A percentile compares a stretch with the other conserved stretches of the same genome.
phyloP scores from a whole-genome alignment of 2,329 filamentous ascomycete genomes.

The Beauveria caledonica region DNA sequence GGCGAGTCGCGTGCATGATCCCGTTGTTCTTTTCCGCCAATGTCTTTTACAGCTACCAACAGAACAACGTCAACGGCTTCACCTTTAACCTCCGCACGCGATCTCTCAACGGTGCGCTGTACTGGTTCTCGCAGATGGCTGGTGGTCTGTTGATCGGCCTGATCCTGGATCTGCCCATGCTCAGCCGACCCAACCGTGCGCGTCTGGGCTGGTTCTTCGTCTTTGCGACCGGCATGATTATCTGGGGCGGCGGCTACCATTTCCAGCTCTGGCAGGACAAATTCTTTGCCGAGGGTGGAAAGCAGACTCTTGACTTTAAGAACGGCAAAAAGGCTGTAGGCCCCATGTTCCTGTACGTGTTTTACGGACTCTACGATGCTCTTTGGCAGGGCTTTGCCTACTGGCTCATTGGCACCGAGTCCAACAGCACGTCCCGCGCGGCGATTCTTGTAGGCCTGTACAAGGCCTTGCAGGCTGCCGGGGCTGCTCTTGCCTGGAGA shows the following conservation, averaged over 20 bases:
- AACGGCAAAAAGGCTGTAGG: conserved; percentile 43
- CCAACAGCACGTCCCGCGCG: conserved; percentile 31
- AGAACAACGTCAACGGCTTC: conserved; percentile 45
- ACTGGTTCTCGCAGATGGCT: conserved; percentile 51
- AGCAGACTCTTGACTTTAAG: conserved; percentile 40
- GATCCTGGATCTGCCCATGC: conserved; percentile 33
- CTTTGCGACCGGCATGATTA: conserved; percentile 41
- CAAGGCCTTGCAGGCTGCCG: conserved; percentile 35
- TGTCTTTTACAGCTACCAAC: conserved; percentile 49
- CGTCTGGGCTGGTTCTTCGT: conserved; percentile 37
- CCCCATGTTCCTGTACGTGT: conserved; percentile 62
- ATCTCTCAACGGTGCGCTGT: conserved; percentile 45
- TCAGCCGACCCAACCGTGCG: conserved; percentile 38
- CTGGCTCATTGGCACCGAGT: conserved; percentile 45
- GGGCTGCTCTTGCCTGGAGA: conserved; percentile 38
- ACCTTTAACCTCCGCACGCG: conserved; percentile 47
- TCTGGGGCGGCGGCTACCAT: conserved; percentile 54
- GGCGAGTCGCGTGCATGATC: conserved; percentile 39
- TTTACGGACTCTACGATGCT: conserved; percentile 61
- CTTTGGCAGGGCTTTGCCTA: conserved; percentile 59
- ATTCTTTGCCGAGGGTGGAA: conserved; percentile 28
- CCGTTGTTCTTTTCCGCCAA: conserved; percentile 49
- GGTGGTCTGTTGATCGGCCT: conserved; percentile 40
- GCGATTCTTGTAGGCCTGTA: conserved; percentile 39
- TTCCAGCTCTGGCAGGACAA: conserved; percentile 52